Percentiles rank a stretch among this genome's conserved stretches.
phyloP scores from a whole-genome alignment of 2,329 filamentous ascomycete species.

The Dothidotthia symphoricarpi region DNA sequence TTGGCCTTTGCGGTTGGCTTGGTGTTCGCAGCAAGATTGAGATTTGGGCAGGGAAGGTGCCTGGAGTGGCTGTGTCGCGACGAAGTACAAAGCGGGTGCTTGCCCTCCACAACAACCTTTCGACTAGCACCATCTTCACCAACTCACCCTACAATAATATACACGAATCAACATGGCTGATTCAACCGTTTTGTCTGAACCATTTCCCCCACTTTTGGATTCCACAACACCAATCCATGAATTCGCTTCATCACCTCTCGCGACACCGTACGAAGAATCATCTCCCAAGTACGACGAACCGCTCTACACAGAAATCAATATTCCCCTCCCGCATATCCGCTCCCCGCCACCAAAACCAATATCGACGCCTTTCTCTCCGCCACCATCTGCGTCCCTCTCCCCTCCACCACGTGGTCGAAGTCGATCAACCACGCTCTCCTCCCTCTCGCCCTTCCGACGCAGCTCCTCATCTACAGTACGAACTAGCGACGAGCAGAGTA shows the following conservation, averaged over 20 bases:
- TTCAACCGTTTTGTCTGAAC: neutral
- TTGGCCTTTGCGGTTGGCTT: no score
- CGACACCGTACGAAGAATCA: neutral
- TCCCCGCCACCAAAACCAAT: slow-evolving; percentile 6
- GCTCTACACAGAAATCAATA: slow-evolving; percentile 38
- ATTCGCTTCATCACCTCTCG: neutral
- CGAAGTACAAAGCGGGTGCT: no score
- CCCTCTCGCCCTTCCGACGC: slow-evolving; percentile 25
- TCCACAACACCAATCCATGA: slow-evolving; percentile 7
- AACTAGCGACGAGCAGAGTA: slow-evolving; percentile 1
- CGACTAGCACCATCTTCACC: neutral
- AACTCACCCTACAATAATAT: neutral
- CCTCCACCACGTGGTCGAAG: slow-evolving; percentile 8
- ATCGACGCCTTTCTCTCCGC: slow-evolving; percentile 1
- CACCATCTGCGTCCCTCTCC: neutral
- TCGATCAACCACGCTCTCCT: slow-evolving; percentile 25
- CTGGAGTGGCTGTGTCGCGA: slow-evolving; percentile 9
- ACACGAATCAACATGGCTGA: no score
- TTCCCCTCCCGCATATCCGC: slow-evolving; percentile 28
- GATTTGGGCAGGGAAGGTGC: slow-evolving; percentile 2
- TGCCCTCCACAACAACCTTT: neutral
- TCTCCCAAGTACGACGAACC: slow-evolving; percentile 19
- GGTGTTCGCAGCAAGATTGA: no score
- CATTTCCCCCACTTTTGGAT: slow-evolving; percentile 5
- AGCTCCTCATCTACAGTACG: slow-evolving; percentile 15